A percentile compares a stretch with the other conserved stretches of the same genome.
Evolutionary conservation across 148 eudicot species (phyloP).

Genomic region (Suaeda aralocaspica): DNA sequence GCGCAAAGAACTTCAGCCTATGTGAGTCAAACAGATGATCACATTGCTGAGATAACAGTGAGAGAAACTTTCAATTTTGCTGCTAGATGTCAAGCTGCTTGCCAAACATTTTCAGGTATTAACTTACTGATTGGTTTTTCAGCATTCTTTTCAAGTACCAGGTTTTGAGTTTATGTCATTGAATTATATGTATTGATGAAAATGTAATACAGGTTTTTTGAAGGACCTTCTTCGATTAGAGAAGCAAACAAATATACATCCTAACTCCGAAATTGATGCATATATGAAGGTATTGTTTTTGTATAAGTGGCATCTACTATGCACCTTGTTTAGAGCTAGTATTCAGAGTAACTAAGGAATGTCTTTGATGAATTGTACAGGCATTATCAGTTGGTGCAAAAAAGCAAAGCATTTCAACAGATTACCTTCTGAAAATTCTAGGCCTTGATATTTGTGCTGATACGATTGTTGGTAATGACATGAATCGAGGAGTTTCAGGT

Average conservation of each 20-base stretch:
- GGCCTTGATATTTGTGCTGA: constrained; percentile 85
- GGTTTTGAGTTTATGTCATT: not conserved
- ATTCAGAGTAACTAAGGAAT: not conserved
- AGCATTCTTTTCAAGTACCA: not conserved
- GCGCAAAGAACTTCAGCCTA: constrained; percentile 79
- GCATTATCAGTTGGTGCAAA: constrained; percentile 65
- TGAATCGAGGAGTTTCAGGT: constrained; percentile 88
- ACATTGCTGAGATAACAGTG: constrained; percentile 84
- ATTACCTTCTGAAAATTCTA: constrained; percentile 70
- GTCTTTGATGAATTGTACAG: constrained; percentile 28
- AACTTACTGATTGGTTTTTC: no score
- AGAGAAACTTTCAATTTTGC: constrained; percentile 87
- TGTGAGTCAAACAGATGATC: constrained; percentile 78
- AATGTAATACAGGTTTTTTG: constrained; percentile 40
- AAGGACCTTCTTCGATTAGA: constrained; percentile 58
- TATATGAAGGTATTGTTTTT: constrained; percentile 69
- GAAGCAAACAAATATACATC: constrained; percentile 54
- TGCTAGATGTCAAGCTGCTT: constrained; percentile 85
- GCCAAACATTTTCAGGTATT: constrained; percentile 53
- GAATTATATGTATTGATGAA: not conserved
- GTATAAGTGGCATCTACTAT: not conserved
- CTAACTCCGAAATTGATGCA: constrained; percentile 87
- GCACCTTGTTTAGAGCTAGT: constrained; percentile 9
- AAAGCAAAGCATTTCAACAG: constrained; percentile 67
- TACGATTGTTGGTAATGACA: constrained; percentile 77